Evolutionary conservation across 306 rosid genomes (phyloP).

Genomic region (Medicago truncatula): DNA sequence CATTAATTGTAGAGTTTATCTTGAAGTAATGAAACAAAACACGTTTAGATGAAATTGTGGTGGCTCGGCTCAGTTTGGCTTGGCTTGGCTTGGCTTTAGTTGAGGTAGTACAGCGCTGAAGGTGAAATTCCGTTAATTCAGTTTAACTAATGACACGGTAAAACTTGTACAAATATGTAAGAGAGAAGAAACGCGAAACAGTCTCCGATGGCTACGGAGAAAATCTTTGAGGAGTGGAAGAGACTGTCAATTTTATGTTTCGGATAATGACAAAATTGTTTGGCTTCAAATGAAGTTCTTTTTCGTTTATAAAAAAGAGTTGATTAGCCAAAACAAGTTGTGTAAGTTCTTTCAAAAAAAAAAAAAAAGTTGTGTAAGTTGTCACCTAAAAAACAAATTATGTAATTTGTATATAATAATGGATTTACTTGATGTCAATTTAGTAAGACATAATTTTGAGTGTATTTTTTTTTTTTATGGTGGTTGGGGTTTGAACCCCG

Average conservation of each 20-base stretch:
- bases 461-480: too few species aligned
- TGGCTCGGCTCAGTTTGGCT: background rate
- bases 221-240: too few species aligned
- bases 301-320: background rate
- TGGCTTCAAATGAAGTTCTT: background rate
- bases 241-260: slow-evolving; percentile 25
- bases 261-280: background rate
- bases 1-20: too few species aligned
- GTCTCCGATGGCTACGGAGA: slow-evolving; percentile 12
- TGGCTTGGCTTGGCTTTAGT: background rate
- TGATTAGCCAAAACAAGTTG: background rate
- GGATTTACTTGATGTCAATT: too few species aligned
- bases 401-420: too few species aligned
- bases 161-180: background rate
- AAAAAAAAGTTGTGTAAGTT: too few species aligned
- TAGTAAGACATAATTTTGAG: too few species aligned
- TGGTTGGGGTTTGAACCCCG: too few species aligned
- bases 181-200: background rate
- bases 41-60: background rate
- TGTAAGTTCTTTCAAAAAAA: too few species aligned
- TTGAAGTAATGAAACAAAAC: too few species aligned
- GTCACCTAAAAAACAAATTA: too few species aligned
- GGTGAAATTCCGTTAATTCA: background rate
- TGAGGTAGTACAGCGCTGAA: background rate
- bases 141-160: background rate